Evolutionary conservation across 306 rosid genomes (phyloP), one percentile per base, ranked within the genome.

Genomic region (Erythrophleum fordii): DNA sequence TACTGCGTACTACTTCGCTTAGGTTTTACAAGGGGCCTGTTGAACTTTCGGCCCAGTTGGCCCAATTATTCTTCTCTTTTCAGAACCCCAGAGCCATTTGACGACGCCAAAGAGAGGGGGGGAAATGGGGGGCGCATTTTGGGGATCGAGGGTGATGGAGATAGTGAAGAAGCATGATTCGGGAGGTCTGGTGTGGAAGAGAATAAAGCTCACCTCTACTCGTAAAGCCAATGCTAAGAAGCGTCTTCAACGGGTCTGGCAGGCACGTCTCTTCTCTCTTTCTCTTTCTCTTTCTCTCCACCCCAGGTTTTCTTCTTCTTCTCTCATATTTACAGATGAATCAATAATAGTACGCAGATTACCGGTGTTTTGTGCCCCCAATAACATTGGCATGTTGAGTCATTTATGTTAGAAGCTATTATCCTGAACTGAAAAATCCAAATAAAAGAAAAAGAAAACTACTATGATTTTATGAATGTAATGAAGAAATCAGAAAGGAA

Each of bases 151-250:
- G 62, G 88, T 90, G 70, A 46, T 95, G 97, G 90, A 92, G 90
- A 90, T 92, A 25, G 98, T 95, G 88, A 95, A 92, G 95, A 95
- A 95, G 89, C 97, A 92, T 73, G 97, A 95, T 72, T 91, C 98
- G 0, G 97, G 95, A 73, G 97, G 97, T 16, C 84, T 93, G 3
- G 80, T 95, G 20, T 93, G 99, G 99, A 95, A 95, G 93, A 87
- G 97, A 77, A 91, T 95, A 17, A 92, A 95, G 81, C 97, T 95
- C 88, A 95, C 97, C 23, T 8, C 94, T 70, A 95, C 98, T 28
- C 94, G 97, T 37, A 93, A 90, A 82, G 97, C 97, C 86, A 95
- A 95, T 81, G 97, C 98, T 80, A 90, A 90, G 88, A 95, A 95
- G 81, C 97, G 99, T 64, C 96, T 95, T 69, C 92, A 78, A 66